A percentile compares a stretch with the other conserved stretches of the same genome.
phyloP scores from a whole-genome alignment of 1,139 yeast species.

The Diutina rugosa region DNA sequence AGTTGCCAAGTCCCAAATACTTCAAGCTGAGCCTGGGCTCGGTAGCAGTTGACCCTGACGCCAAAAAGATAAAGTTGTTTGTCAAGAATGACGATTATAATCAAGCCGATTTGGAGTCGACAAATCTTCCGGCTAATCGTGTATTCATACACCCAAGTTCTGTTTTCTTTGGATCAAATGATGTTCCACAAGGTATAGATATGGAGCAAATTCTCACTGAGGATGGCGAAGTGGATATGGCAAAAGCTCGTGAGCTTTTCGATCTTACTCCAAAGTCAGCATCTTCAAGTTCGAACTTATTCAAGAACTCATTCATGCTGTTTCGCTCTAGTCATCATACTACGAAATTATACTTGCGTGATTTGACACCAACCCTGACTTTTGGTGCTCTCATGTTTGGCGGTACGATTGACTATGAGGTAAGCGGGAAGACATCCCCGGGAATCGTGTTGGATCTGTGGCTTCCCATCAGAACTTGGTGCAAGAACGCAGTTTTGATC shows the following conservation, averaged over 20 bases:
- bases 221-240: constrained; percentile 24
- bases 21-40: constrained; percentile 65
- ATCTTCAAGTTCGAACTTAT: constrained; percentile 7
- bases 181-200: constrained; percentile 6
- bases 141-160: constrained; percentile 83
- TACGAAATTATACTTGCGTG: constrained; percentile 55
- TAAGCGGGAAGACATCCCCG: constrained; percentile 38
- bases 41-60: constrained; percentile 74
- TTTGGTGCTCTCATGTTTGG: constrained; percentile 69
- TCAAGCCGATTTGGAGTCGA: constrained; percentile 5
- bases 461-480: constrained; percentile 84
- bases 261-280: constrained; percentile 24
- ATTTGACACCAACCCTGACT: constrained; percentile 67
- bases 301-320: constrained; percentile 40
- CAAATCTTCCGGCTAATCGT: constrained; percentile 41
- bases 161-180: constrained; percentile 32
- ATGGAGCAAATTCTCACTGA: constrained; percentile 19
- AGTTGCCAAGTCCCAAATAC: constrained; percentile 70
- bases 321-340: constrained; percentile 50
- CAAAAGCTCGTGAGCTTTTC: constrained; percentile 14
- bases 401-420: constrained; percentile 61
- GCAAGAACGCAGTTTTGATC: constrained; percentile 79
- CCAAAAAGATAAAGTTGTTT: constrained; percentile 62
- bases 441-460: constrained; percentile 65
- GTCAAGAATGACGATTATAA: constrained; percentile 36